Conservation (phyloP, 1,139 yeast genomes). For the Diutina neorugosa region DNA sequence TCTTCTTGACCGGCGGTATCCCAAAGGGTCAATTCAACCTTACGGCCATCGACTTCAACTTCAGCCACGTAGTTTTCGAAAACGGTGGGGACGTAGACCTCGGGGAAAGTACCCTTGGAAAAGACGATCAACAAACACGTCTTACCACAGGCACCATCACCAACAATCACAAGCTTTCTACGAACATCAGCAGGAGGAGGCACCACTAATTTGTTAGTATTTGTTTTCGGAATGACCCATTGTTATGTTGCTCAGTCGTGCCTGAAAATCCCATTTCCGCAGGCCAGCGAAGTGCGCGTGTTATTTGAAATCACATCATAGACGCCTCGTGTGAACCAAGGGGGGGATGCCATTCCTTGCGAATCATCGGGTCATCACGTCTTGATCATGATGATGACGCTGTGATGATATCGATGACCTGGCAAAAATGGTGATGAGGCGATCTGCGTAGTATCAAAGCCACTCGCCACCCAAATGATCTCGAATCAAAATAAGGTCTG, state of each 20-base stretch:
- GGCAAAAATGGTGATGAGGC: neutral
- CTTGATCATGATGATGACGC: neutral
- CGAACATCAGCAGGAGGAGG: slow-evolving; percentile 55
- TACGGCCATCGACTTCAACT: slow-evolving; percentile 89
- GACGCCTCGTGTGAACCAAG: neutral
- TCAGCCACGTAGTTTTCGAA: slow-evolving; percentile 92
- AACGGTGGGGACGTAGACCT: slow-evolving; percentile 90
- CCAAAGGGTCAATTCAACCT: slow-evolving; percentile 90
- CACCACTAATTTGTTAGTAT: slow-evolving; percentile 21
- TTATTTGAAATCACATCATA: neutral
- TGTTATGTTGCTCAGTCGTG: neutral
- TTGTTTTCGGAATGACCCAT: neutral
- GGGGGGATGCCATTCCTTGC: neutral
- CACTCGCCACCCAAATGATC: neutral
- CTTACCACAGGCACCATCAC: slow-evolving; percentile 85
- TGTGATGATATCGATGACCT: neutral
- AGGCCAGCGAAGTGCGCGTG: neutral
- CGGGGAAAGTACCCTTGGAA: slow-evolving; percentile 93
- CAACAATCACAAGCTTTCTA: slow-evolving; percentile 74
- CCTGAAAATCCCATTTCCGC: neutral
- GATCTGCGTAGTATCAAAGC: neutral
- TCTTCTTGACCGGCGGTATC: slow-evolving; percentile 99
- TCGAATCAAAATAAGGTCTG: neutral
- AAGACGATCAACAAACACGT: slow-evolving; percentile 77
- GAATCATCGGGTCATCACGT: neutral